phyloP scores from a whole-genome alignment of 202 grass and related monocot genomes.

The Panicum virgatum region DNA sequence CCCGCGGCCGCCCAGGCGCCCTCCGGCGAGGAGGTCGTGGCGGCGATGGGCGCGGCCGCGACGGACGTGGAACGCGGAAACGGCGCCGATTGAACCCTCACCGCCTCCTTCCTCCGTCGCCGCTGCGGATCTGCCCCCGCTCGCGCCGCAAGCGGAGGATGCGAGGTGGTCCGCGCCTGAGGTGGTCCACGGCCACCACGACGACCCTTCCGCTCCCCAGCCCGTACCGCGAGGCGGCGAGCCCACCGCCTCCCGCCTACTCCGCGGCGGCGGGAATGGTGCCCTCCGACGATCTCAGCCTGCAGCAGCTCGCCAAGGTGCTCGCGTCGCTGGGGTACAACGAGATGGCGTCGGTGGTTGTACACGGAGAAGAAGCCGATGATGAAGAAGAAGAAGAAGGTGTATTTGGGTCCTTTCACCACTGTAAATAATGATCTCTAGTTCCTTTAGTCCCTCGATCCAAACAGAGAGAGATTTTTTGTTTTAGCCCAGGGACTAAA shows the following conservation, averaged over 20 bases:
- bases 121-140: background rate
- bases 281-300: slow-evolving; percentile 1
- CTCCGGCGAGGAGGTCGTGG: slow-evolving; percentile 16
- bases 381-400: too few species aligned
- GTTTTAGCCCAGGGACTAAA: too few species aligned
- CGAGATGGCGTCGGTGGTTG: slow-evolving; percentile 62
- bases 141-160: background rate
- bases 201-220: slow-evolving; percentile 6
- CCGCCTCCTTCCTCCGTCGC: background rate
- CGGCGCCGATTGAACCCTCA: background rate
- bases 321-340: slow-evolving; percentile 77
- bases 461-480: too few species aligned
- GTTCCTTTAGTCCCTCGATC: too few species aligned
- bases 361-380: too few species aligned
- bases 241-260: background rate
- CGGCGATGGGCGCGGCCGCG: slow-evolving; percentile 8
- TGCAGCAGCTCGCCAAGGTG: slow-evolving; percentile 54
- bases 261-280: background rate
- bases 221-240: background rate
- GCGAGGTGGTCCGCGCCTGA: background rate
- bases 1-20: background rate
- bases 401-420: too few species aligned
- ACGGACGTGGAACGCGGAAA: too few species aligned
- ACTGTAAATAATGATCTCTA: too few species aligned
- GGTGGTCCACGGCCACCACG: background rate